Evolutionary conservation across 495 filamentous ascomycete genomes (phyloP).

Genomic region (Copromyces sp.): DNA sequence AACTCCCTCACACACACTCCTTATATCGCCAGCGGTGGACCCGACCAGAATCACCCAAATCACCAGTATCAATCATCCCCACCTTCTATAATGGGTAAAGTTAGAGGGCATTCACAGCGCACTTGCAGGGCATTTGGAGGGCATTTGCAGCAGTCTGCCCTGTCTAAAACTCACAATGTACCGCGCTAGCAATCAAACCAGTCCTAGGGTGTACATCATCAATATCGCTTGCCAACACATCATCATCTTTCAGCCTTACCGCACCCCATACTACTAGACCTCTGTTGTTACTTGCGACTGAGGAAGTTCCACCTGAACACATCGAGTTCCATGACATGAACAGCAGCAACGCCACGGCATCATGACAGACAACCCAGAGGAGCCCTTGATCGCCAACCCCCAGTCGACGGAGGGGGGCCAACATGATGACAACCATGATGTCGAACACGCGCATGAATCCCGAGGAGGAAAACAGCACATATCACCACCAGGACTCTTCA

Average conservation of each 20-base stretch:
- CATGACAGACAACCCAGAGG: conserved; percentile 12
- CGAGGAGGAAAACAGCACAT: conserved; percentile 3
- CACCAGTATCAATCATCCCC: too few species aligned
- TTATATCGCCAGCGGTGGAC: too few species aligned
- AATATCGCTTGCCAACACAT: background rate
- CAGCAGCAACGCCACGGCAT: conserved; percentile 3
- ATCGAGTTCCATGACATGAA: background rate
- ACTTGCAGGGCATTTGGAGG: too few species aligned
- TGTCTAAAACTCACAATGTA: too few species aligned
- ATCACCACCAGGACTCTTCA: conserved; percentile 30
- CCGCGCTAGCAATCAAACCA: too few species aligned
- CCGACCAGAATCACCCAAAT: too few species aligned
- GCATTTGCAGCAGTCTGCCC: too few species aligned
- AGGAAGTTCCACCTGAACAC: background rate
- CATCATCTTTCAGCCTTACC: background rate
- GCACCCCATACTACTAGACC: background rate
- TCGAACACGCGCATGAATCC: background rate
- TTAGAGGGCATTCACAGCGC: too few species aligned
- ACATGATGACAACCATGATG: background rate
- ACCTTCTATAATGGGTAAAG: too few species aligned
- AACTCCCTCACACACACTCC: too few species aligned
- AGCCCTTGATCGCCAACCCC: conserved; percentile 17
- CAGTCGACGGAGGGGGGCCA: background rate
- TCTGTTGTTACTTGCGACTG: background rate
- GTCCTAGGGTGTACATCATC: too few species aligned